Base-by-base conservation (phyloP, 441 rosid species). In the Kokia cookei region DNA sequence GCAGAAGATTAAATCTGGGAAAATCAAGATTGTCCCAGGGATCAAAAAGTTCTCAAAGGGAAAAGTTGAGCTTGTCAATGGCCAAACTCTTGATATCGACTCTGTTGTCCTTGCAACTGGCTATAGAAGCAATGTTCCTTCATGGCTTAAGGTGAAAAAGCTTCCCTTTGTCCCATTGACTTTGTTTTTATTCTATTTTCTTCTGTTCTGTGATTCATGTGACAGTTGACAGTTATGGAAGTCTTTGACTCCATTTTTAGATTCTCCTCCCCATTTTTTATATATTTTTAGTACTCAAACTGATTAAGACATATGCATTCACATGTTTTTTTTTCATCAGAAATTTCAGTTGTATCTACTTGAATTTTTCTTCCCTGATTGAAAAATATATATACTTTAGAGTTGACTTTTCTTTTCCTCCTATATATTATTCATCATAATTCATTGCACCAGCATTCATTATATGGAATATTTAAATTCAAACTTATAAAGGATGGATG, bases 91-190 rank as follows among this genome's bases (percentile, higher is more conserved):
- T 0, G 86, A 88, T 47, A 81, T 91, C 3, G 97, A 94, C 73
- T 83, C 97, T 0, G 84, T 92, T 7, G 5, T 94, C 77, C 89
- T 92, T 5, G 98, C 97, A 13, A 94, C 98, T 47, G 97, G 97
- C 43, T 94, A 94, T 51, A 82, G 91, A 69, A 92, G 98, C 92
- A 94, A 88, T 68, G 97, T 94, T 14, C 97, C 94, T 72, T 88
- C 91, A 40, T 92, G 98, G 97, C 91, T 94, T 1, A 80, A 87
- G 94, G 97, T 88, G 74, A 83, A 77, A 3, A 57, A 54, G 11
- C 32, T 57, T 66, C 73, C 37, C 17, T 13, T 60, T 42, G 19
- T 65, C 71, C 43, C 65, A 15, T 51, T 48, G 53, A 54, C 55
- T 54, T 50, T 58, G 14, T 62, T 71, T 62, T 75, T 22, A 51